Base-by-base conservation (phyloP, 2,329 filamentous ascomycete genomes). In the Juglanconis oblonga region DNA sequence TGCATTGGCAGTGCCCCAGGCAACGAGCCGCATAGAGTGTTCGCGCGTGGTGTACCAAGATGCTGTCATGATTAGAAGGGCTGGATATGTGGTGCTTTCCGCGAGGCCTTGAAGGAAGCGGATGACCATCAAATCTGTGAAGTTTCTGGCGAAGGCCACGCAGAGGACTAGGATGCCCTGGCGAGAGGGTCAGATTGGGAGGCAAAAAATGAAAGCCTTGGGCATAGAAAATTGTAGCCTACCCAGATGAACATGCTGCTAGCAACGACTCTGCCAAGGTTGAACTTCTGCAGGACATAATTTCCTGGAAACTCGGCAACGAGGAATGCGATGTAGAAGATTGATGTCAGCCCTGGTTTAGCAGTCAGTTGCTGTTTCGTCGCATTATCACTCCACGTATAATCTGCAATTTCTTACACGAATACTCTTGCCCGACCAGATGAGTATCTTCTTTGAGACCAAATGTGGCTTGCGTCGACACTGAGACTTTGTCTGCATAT, bases 241-340 rank as follows among this genome's bases (percentile, higher is more conserved):
- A 38, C 35, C 35, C 69, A 71, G 0, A 66, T 47, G 0, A 71
- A 55, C 72, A 77, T 75, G 48, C 72, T 71, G 4, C 70, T 66
- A 7, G 70, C 71, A 13, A 76, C 57, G 14, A 73, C 69, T 44
- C 68, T 70, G 35, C 73, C 73, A 0, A 70, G 70, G 9, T 73
- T 68, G 64, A 69, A 72, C 36, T 72, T 70, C 68, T 76, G 70
- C 62, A 73, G 67, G 1, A 72, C 58, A 59, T 65, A 72, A 49
- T 71, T 72, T 4, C 62, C 65, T 0, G 69, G 69, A 2, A 62
- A 64, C 64, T 72, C 70, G 58, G 64, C 68, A 5, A 70, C 62
- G 54, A 70, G 50, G 60, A 68, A 71, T 3, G 70, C 62, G 4
- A 71, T 62, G 38, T 72, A 72, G 50, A 72, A 72, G 32, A 67